Evolutionary conservation across 495 filamentous ascomycete species (phyloP).

Genomic region (Echria macrotheca): DNA sequence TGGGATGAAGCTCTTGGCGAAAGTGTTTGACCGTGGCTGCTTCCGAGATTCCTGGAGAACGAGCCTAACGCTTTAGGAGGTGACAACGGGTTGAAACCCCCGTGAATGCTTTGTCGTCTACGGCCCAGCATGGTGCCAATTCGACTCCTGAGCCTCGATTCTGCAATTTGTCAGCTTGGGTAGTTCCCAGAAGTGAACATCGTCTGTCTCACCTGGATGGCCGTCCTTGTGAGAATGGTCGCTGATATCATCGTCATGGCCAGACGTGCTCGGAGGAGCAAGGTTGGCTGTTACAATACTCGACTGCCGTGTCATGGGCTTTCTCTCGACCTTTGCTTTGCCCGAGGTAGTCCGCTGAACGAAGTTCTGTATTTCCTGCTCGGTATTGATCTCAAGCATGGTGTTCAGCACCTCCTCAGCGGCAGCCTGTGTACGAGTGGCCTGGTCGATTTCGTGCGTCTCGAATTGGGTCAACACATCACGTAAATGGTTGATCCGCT

Average conservation of each 20-base stretch:
- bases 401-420: constrained; percentile 79
- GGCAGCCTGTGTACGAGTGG: constrained; percentile 68
- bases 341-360: constrained; percentile 46
- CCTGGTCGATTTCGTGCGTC: constrained; percentile 86
- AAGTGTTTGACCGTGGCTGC: constrained; percentile 42
- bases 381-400: constrained; percentile 81
- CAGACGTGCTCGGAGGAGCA: constrained; percentile 24
- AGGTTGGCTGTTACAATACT: constrained; percentile 31
- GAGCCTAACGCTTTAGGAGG: constrained; percentile 41
- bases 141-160: constrained; percentile 55
- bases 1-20: constrained; percentile 50
- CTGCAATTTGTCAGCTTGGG: constrained; percentile 16
- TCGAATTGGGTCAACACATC: constrained; percentile 89
- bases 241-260: constrained; percentile 55
- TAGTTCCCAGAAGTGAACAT: background rate
- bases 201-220: constrained; percentile 37
- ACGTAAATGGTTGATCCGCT: constrained; percentile 81
- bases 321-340: constrained; percentile 44
- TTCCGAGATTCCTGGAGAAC: constrained; percentile 48
- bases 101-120: constrained; percentile 54
- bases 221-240: constrained; percentile 53
- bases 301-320: constrained; percentile 34
- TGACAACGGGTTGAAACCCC: constrained; percentile 43
- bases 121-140: constrained; percentile 77
- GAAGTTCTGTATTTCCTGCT: constrained; percentile 86